Conservation (phyloP, 2,329 filamentous ascomycete species). For the Talaromyces sp. region DNA sequence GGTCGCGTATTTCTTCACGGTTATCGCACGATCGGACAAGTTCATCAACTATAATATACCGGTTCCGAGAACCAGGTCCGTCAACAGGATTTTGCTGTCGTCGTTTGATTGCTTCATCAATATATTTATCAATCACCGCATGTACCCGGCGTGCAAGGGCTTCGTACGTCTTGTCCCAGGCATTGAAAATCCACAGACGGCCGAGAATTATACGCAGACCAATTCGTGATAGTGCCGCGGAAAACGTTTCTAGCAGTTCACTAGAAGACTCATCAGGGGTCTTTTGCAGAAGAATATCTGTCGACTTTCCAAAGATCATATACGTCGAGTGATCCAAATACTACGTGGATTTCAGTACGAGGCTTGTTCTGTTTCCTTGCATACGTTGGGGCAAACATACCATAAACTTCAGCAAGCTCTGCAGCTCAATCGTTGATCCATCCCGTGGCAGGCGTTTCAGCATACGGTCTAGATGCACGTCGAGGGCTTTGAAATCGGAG, state of each 20-base stretch:
- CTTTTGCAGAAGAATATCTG: constrained; percentile 1
- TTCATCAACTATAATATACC: not conserved
- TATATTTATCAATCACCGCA: constrained; percentile 1
- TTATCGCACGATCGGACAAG: not conserved
- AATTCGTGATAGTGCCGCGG: not conserved
- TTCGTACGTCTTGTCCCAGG: not conserved
- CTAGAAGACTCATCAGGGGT: not conserved
- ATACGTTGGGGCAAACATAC: not conserved
- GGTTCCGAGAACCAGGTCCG: not conserved
- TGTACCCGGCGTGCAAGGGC: not conserved
- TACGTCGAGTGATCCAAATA: constrained; percentile 2
- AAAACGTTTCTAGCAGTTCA: constrained; percentile 1
- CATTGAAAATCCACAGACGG: constrained; percentile 2
- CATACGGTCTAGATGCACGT: constrained; percentile 2
- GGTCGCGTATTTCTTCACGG: constrained; percentile 19
- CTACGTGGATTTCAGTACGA: not conserved
- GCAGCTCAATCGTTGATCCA: constrained; percentile 2
- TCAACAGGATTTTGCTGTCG: not conserved
- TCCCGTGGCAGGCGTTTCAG: not conserved
- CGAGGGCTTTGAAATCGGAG: not conserved
- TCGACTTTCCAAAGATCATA: constrained; percentile 3
- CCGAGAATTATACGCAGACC: constrained; percentile 2
- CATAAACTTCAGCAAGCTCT: constrained; percentile 2
- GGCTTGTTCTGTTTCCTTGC: not conserved
- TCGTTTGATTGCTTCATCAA: constrained; percentile 2